These are phyloP conservation scores for Backusella tuberculispora DNA, from an alignment of 192 early-diverging fungal genomes.

Conservation along the genomic window DNA sequence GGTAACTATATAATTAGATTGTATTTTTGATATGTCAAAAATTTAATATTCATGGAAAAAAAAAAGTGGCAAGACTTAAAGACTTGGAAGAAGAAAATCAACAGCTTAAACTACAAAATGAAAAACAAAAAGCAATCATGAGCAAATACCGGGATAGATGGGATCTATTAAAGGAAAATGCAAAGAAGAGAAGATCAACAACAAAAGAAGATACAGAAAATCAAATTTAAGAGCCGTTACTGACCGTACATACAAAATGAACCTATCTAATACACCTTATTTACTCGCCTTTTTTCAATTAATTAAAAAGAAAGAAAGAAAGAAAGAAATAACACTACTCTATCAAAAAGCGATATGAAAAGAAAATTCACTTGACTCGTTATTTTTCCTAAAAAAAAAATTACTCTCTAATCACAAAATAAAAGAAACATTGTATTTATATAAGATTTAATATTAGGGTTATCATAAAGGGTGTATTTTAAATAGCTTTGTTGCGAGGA, in stretches of 20 bases:
- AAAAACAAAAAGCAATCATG: slow-evolving; percentile 57
- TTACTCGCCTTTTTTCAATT: too few relatives aligned
- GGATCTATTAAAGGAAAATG: slow-evolving; percentile 79
- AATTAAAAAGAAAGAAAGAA: too few relatives aligned
- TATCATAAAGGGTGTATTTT: too few relatives aligned
- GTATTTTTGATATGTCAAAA: neutral
- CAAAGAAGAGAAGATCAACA: slow-evolving; percentile 51
- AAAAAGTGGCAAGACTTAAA: slow-evolving; percentile 41
- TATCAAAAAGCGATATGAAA: too few relatives aligned
- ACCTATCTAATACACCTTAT: slow-evolving; percentile 2
- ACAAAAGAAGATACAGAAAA: neutral
- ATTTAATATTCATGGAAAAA: neutral
- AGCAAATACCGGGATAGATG: slow-evolving; percentile 77
- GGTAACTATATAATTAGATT: neutral
- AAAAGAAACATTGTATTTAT: too few relatives aligned
- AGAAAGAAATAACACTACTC: too few relatives aligned
- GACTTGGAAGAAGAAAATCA: slow-evolving; percentile 67
- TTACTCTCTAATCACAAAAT: too few relatives aligned
- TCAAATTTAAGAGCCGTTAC: neutral
- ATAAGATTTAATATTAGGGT: too few relatives aligned
- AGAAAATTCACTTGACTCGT: too few relatives aligned
- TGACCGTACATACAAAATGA: neutral
- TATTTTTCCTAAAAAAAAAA: too few relatives aligned
- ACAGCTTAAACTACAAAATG: slow-evolving; percentile 47
- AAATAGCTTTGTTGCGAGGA: too few relatives aligned